Evolutionary conservation across 306 rosid genomes (phyloP).

Genomic region (Glycyrrhiza uralensis): DNA sequence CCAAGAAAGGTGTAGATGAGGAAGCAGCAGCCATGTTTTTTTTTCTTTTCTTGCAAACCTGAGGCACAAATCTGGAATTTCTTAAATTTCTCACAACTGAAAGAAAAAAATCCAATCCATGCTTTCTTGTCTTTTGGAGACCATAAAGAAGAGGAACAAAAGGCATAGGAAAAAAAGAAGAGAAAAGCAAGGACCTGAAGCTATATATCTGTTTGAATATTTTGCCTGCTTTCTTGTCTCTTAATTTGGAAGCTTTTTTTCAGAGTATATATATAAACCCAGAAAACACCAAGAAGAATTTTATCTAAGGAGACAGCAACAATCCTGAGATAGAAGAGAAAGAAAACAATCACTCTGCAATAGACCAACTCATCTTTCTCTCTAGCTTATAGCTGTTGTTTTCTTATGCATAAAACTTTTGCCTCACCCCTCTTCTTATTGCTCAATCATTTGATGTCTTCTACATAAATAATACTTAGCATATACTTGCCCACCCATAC

Average conservation of each 20-base stretch:
- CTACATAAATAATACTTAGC: constrained; percentile 44
- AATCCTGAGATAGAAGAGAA: constrained; percentile 44
- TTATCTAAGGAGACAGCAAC: constrained; percentile 44
- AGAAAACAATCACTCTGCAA: constrained; percentile 35
- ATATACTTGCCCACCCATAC: constrained; percentile 51
- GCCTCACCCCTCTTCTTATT: constrained; percentile 27
- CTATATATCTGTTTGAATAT: constrained; percentile 1
- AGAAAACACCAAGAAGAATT: constrained; percentile 48
- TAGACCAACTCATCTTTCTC: constrained; percentile 21
- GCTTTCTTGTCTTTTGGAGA: constrained; percentile 12
- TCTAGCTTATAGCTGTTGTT: constrained; percentile 28
- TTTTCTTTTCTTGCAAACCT: background rate
- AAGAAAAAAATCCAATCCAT: background rate
- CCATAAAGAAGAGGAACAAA: background rate
- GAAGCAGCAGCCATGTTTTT: constrained; percentile 65
- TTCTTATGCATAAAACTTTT: constrained; percentile 31
- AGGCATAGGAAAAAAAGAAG: constrained; percentile 1
- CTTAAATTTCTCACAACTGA: background rate
- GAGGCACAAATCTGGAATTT: constrained; percentile 36
- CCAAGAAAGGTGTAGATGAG: constrained; percentile 63
- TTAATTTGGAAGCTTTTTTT: constrained; percentile 19
- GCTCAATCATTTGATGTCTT: constrained; percentile 49
- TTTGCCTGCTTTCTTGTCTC: constrained; percentile 31
- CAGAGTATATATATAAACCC: constrained; percentile 34
- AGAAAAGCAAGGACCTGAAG: constrained; percentile 22